These are phyloP conservation scores for Aspergillus terreus DNA, from an alignment of 2,329 filamentous ascomycete species.

Conservation along the genomic window DNA sequence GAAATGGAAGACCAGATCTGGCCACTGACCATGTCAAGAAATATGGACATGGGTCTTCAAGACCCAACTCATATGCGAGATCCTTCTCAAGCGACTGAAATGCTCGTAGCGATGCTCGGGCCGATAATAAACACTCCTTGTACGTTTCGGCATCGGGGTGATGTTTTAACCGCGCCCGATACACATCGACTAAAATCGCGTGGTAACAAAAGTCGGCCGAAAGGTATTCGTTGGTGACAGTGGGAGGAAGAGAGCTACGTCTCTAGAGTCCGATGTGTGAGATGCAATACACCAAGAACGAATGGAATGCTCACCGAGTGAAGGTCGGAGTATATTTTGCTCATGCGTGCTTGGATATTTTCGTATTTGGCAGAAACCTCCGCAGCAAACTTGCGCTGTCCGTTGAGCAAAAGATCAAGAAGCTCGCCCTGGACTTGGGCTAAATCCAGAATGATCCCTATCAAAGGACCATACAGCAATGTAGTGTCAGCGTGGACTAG, in stretches of 20 bases:
- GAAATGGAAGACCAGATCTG: neutral
- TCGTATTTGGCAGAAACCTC: conserved; percentile 9
- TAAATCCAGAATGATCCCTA: conserved; percentile 10
- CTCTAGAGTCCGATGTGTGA: conserved; percentile 4
- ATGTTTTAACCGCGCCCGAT: conserved; percentile 19
- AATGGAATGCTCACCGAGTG: conserved; percentile 11
- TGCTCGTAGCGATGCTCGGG: conserved; percentile 9
- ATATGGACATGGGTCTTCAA: conserved; percentile 13
- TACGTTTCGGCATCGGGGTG: conserved; percentile 18
- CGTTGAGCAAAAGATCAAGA: neutral
- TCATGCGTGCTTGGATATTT: conserved; percentile 17
- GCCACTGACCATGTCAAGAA: conserved; percentile 17
- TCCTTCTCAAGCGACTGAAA: conserved; percentile 14
- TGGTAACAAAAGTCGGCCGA: conserved; percentile 22
- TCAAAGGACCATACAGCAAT: conserved; percentile 7
- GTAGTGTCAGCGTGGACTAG: neutral
- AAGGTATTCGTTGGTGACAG: conserved; percentile 17
- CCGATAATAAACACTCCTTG: conserved; percentile 19
- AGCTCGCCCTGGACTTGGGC: conserved; percentile 11
- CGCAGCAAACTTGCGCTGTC: neutral
- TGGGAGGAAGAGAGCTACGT: conserved; percentile 7
- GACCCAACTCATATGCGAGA: conserved; percentile 3
- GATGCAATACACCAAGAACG: neutral
- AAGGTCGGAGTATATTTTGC: conserved; percentile 13
- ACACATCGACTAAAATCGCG: conserved; percentile 23